Evolutionary conservation across 2,329 filamentous ascomycete species (phyloP), one percentile per base, ranked within the genome.

Genomic region (Pseudogymnoascus sp.): DNA sequence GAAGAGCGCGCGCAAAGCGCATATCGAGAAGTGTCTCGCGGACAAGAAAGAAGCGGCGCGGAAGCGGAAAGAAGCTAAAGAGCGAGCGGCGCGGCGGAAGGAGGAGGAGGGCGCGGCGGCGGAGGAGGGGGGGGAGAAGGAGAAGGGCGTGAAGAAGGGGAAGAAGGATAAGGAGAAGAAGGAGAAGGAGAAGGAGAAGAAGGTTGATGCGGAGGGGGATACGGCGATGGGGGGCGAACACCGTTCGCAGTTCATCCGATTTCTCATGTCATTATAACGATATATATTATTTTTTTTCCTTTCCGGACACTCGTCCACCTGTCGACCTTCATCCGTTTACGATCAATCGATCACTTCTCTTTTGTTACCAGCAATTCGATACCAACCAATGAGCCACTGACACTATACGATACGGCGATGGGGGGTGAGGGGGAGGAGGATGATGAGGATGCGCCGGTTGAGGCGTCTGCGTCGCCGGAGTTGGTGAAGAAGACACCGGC

Each of bases 21-120:
- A 99, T 71, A 91, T 96, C 64, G 87, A 88, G 38, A 85, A 88
- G 51, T 99, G 93, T 70, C 78, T 97, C 63, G 88, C 87, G 68
- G 84, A 92, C 8, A 75, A 75, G 64, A 71, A 66, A 35, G 71
- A 74, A 60, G 73, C 73, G 51, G 64, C 66, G 17, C 68, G 72
- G 60, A 68, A 68, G 44, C 73, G 74, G 64, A 74, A 75, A 35
- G 73, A 74, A 33, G 68, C 68, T 35, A 72, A 73, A 39, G 71
- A 74, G 59, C 9, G 35, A 12, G 41, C 25, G 2, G 69, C 69
- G 3, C 29, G 68, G 5, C 75, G 77, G 33, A 76, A 75, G n/a
- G 74, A 74, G 39, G 77, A 74, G 44, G 78, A 74, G 51, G 42
- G 35, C 3, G 39, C 69, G 1, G 42, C 68, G 5, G 76, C 77